phyloP scores from a whole-genome alignment of 352 stramenopile species.

The Plasmopara viticola region DNA sequence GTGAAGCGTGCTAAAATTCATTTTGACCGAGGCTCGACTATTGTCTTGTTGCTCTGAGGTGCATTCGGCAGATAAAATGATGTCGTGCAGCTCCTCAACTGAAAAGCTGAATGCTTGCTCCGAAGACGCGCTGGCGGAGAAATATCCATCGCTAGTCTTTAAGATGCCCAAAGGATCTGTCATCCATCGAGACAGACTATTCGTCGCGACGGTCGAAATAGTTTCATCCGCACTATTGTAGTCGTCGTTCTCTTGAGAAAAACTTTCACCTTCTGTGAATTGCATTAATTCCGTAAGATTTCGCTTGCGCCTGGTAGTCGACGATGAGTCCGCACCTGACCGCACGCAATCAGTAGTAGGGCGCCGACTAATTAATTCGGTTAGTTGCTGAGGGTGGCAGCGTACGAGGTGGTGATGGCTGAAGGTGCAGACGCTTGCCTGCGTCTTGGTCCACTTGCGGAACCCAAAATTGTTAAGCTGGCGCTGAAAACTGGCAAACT shows the following conservation, averaged over 20 bases:
- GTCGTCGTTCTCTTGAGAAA: neutral
- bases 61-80: constrained; percentile 16
- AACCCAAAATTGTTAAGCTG: constrained; percentile 94
- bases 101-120: constrained; percentile 25
- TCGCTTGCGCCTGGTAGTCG: constrained; percentile 13
- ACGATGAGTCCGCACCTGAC: constrained; percentile 6
- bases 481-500: constrained; percentile 89
- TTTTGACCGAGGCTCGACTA: constrained; percentile 5
- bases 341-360: constrained; percentile 12
- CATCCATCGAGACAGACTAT: constrained; percentile 10
- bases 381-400: constrained; percentile 51
- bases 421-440: constrained; percentile 74
- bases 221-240: constrained; percentile 2
- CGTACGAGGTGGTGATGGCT: constrained; percentile 61
- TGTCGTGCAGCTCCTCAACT: constrained; percentile 30
- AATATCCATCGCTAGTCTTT: constrained; percentile 11
- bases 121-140: constrained; percentile 18
- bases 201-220: constrained; percentile 1
- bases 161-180: constrained; percentile 24
- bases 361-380: constrained; percentile 38
- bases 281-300: no score
- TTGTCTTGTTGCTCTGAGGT: constrained; percentile 18
- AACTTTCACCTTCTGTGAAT: no score
- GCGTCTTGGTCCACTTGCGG: constrained; percentile 81
- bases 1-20: no score